Evolutionary conservation across 257 asterid species (phyloP).

Genomic region (Capsicum pubescens): DNA sequence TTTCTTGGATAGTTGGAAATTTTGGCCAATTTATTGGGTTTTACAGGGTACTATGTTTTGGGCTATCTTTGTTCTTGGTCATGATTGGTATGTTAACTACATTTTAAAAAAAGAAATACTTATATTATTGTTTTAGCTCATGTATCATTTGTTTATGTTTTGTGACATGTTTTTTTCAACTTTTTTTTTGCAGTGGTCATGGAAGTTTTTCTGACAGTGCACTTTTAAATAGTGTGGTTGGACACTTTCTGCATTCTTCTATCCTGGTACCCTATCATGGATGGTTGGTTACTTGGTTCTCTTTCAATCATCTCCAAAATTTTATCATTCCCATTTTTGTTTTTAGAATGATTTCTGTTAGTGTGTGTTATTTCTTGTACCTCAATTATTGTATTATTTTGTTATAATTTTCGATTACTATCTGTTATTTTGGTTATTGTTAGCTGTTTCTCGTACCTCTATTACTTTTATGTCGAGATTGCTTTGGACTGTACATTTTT

Average conservation of each 20-base stretch:
- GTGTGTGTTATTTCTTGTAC: too few relatives aligned
- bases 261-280: slow-evolving; percentile 61
- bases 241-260: slow-evolving; percentile 51
- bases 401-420: too few relatives aligned
- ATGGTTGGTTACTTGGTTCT: slow-evolving; percentile 48
- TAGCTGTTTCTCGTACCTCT: too few relatives aligned
- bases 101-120: neutral
- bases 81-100: slow-evolving; percentile 44
- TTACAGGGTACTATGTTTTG: slow-evolving; percentile 60
- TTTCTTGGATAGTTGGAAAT: slow-evolving; percentile 36
- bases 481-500: too few relatives aligned
- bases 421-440: neutral
- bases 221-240: slow-evolving; percentile 40
- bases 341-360: too few relatives aligned
- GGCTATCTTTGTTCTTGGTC: slow-evolving; percentile 60
- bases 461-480: too few relatives aligned
- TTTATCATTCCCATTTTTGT: neutral
- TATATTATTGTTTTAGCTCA: neutral
- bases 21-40: slow-evolving; percentile 52
- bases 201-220: slow-evolving; percentile 50
- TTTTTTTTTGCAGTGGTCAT: slow-evolving; percentile 45
- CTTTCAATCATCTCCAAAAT: neutral
- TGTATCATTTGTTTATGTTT: neutral
- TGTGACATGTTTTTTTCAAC: neutral
- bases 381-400: too few relatives aligned